Percentiles rank a stretch among this genome's conserved stretches.
Evolutionary conservation across 1,284 basidiomycete genomes (phyloP).

Genomic region (Rhodotorula mucilaginosa): DNA sequence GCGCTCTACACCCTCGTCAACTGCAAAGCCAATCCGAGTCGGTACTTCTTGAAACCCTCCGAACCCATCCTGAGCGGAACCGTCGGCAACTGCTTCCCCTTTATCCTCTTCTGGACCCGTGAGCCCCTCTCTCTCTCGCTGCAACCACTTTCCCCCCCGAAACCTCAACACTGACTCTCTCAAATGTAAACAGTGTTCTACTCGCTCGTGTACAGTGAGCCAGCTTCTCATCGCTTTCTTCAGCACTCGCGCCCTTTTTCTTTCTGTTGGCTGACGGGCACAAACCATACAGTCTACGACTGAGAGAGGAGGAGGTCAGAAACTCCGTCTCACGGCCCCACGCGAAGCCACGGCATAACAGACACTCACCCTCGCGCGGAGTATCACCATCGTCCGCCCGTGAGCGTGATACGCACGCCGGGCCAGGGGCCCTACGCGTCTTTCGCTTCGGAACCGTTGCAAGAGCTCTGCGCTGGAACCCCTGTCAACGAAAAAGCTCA

Average conservation of each 20-base stretch:
- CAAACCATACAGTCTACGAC: constrained; percentile 6
- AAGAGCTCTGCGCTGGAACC: too few species aligned
- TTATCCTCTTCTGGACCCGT: constrained; percentile 40
- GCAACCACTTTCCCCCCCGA: background rate
- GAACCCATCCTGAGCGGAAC: constrained; percentile 29
- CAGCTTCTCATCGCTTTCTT: background rate
- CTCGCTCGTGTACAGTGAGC: constrained; percentile 33
- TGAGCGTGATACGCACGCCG: too few species aligned
- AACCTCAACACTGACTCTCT: too few species aligned
- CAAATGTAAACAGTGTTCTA: constrained; percentile 29
- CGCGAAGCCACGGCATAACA: too few species aligned
- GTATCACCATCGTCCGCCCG: too few species aligned
- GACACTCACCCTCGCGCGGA: too few species aligned
- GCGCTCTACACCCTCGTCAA: constrained; percentile 32
- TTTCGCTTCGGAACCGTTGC: too few species aligned
- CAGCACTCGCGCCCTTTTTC: too few species aligned
- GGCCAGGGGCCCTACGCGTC: too few species aligned
- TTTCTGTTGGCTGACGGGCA: background rate
- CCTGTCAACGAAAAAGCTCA: too few species aligned
- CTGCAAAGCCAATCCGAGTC: constrained; percentile 51
- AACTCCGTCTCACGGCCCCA: too few species aligned
- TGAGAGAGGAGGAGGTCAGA: background rate
- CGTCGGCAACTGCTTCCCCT: constrained; percentile 32
- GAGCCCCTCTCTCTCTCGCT: constrained; percentile 1
- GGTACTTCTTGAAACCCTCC: constrained; percentile 58